These are phyloP conservation scores for Podila minutissima DNA, from an alignment of 192 early-diverging fungal species.

Conservation along the genomic window DNA sequence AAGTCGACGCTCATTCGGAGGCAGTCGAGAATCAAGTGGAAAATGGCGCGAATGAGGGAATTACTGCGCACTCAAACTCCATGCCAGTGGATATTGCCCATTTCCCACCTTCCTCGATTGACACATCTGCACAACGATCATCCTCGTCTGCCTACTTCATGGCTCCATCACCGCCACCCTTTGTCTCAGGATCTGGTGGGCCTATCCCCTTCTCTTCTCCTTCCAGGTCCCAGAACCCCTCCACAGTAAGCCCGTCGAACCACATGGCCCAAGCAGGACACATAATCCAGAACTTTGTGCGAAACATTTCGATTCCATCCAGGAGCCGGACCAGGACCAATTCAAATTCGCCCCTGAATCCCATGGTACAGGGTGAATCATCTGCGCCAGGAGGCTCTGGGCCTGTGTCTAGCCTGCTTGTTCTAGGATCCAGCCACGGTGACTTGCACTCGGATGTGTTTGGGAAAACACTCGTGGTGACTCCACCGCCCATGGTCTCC, in stretches of 20 bases:
- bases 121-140: conserved; percentile 23
- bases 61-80: not conserved
- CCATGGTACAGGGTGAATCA: conserved; percentile 9
- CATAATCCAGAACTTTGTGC: conserved; percentile 42
- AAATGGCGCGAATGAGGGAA: too few species aligned
- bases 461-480: conserved; percentile 8
- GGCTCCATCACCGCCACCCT: conserved; percentile 32
- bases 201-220: conserved; percentile 17
- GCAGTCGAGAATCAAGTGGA: too few species aligned
- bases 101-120: not conserved
- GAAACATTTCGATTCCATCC: conserved; percentile 29
- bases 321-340: conserved; percentile 33
- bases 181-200: not conserved
- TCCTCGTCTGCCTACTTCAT: conserved; percentile 38
- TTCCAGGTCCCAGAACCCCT: conserved; percentile 1
- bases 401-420: not conserved
- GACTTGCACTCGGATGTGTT: conserved; percentile 5
- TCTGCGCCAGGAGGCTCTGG: not conserved
- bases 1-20: not conserved
- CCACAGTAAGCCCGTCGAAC: conserved; percentile 20
- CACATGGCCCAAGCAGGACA: conserved; percentile 9
- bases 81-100: conserved; percentile 19
- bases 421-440: not conserved
- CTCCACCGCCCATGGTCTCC: conserved; percentile 4
- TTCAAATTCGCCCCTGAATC: conserved; percentile 36